phyloP scores from a whole-genome alignment of 176 grass and related monocot species.

The Juncus effusus region DNA sequence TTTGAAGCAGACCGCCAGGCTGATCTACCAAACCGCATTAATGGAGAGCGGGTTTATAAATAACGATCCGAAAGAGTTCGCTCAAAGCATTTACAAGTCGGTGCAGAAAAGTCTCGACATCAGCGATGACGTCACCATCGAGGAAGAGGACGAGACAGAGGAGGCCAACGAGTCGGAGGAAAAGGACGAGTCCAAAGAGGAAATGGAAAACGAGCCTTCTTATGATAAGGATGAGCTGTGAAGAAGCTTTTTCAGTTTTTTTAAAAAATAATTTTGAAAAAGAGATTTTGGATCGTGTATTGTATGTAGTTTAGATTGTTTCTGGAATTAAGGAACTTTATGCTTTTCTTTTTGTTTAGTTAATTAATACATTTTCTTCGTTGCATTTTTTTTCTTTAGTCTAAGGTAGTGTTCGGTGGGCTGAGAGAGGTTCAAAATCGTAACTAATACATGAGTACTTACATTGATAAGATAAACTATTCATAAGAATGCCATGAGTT shows the following conservation, averaged over 20 bases:
- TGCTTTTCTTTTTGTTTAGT: no score
- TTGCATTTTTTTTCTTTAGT: no score
- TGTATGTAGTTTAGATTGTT: conserved; percentile 31
- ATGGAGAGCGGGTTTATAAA: conserved; percentile 94
- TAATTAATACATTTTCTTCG: no score
- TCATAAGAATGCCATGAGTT: no score
- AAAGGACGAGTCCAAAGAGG: conserved; percentile 32
- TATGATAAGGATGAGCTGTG: conserved; percentile 87
- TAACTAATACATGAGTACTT: no score
- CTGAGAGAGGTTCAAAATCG: no score
- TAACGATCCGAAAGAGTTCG: conserved; percentile 76
- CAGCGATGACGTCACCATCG: conserved; percentile 43
- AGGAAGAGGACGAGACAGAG: conserved; percentile 78
- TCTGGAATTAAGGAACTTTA: conserved; percentile 12
- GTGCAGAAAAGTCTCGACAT: conserved; percentile 95
- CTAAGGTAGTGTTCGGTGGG: no score
- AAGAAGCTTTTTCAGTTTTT: background rate
- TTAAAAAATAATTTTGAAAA: background rate
- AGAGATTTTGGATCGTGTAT: conserved; percentile 13
- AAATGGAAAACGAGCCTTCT: conserved; percentile 26
- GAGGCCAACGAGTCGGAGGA: conserved; percentile 56
- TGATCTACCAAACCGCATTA: conserved; percentile 84
- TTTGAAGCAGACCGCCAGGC: conserved; percentile 66
- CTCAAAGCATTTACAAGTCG: conserved; percentile 84
- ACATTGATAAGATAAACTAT: no score